phyloP scores from a whole-genome alignment of 73 alveolate species.

The Vitrella brassicaformis region DNA sequence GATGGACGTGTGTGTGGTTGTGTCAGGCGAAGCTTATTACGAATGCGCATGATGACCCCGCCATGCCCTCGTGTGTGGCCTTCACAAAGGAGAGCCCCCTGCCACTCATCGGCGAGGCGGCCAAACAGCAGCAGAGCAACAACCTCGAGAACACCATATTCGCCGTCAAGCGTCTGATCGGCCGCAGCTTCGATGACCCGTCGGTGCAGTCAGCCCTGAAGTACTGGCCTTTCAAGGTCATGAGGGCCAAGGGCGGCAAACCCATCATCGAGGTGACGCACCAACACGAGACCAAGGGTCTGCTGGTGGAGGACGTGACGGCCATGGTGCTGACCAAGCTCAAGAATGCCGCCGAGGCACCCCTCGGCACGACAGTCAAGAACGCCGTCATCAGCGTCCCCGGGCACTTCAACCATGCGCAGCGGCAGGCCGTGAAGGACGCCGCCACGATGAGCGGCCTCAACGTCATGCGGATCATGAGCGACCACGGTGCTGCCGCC shows the following conservation, averaged over 20 bases:
- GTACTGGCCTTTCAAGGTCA: slow-evolving; percentile 76
- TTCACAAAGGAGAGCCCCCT: slow-evolving; percentile 79
- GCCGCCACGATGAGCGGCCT: slow-evolving; percentile 80
- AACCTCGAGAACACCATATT: slow-evolving; percentile 71
- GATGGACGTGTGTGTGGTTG: too few relatives aligned
- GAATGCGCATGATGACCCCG: slow-evolving; percentile 79
- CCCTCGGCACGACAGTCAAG: slow-evolving; percentile 55
- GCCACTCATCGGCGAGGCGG: slow-evolving; percentile 83
- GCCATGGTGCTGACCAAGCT: slow-evolving; percentile 70
- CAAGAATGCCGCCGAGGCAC: slow-evolving; percentile 70
- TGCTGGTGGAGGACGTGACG: slow-evolving; percentile 72
- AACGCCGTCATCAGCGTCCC: slow-evolving; percentile 72
- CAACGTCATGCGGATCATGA: slow-evolving; percentile 67
- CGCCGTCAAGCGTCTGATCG: slow-evolving; percentile 74
- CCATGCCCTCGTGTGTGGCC: slow-evolving; percentile 84
- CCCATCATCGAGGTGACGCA: slow-evolving; percentile 61
- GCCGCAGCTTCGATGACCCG: slow-evolving; percentile 63
- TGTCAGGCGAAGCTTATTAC: slow-evolving; percentile 82
- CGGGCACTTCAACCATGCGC: slow-evolving; percentile 70
- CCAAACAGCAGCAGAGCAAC: slow-evolving; percentile 69
- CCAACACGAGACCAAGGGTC: slow-evolving; percentile 61
- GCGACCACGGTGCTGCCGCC: slow-evolving; percentile 87
- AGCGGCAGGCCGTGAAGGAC: slow-evolving; percentile 76
- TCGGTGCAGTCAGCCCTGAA: slow-evolving; percentile 67
- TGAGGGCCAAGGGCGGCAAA: slow-evolving; percentile 57